phyloP scores from a whole-genome alignment of 441 rosid genomes.

The Flueggea neowawraea region DNA sequence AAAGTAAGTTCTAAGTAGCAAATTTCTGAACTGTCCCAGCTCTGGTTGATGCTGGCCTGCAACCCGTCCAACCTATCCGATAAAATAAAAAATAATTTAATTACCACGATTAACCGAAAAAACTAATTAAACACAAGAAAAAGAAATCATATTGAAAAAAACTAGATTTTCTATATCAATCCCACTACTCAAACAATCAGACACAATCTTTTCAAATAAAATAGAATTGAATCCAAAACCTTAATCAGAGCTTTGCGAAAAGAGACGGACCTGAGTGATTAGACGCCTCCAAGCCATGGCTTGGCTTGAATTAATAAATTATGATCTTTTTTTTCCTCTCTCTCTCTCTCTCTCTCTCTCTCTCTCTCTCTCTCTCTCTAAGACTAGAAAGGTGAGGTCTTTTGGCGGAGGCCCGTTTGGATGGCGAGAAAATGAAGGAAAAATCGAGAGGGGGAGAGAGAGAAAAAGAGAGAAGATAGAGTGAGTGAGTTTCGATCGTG shows the following conservation, averaged over 20 bases:
- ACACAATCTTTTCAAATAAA: too few relatives aligned
- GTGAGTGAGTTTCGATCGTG: too few relatives aligned
- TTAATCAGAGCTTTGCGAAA: neutral
- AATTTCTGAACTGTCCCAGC: neutral
- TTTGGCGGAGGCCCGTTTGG: too few relatives aligned
- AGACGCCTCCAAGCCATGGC: conserved; percentile 90
- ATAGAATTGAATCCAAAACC: neutral
- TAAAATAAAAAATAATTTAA: neutral
- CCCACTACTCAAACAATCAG: neutral
- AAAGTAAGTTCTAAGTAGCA: neutral
- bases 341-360: too few relatives aligned
- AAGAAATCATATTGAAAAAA: neutral
- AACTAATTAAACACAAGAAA: neutral
- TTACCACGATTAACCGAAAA: neutral
- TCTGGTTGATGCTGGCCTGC: neutral
- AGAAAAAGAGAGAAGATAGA: too few relatives aligned
- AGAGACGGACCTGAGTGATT: conserved; percentile 50
- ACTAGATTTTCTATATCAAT: too few relatives aligned
- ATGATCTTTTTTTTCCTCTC: too few relatives aligned
- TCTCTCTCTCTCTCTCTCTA: too few relatives aligned
- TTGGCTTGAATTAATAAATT: conserved; percentile 6
- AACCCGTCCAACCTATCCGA: neutral
- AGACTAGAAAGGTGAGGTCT: too few relatives aligned
- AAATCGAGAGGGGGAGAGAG: too few relatives aligned
- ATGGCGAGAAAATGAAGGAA: too few relatives aligned